Base-by-base conservation (phyloP, 2,329 filamentous ascomycete species). In the Sarocladium strictum region DNA sequence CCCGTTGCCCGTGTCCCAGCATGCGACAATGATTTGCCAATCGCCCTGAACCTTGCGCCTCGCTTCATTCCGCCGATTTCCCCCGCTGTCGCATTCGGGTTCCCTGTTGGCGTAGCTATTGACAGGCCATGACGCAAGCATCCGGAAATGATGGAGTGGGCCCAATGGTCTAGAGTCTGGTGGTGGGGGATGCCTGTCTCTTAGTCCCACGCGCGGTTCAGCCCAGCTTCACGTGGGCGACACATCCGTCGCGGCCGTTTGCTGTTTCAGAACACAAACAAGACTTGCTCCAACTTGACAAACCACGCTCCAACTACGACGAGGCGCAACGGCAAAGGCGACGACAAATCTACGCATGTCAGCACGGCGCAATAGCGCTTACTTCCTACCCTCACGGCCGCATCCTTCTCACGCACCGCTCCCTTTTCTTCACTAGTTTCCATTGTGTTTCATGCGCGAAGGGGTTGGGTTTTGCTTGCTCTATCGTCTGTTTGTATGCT, bases 101-200 rank as follows among this genome's bases (percentile, higher is more conserved):
- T 32, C 17, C 17, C 4, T n/a, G n/a, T n/a, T n/a, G n/a, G n/a
- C n/a, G n/a, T n/a, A n/a, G 43, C 47, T 11, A 9, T 19, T 27
- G 23, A 49, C 47, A 51, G 26, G 27, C 3, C 38, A 21, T 35
- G 27, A 35, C 47, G 47, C 47, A 51, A 10, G 27, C 17, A 17
- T 35, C 47, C 47, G 47, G 47, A 51, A 51, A 51, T 51, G 47
- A 51, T 29, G 19, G n/a, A 5, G 47, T 51, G 47, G 47, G 47
- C 47, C 47, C n/a, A n/a, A n/a, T n/a, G n/a, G n/a, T n/a, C n/a
- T n/a, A n/a, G n/a, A n/a, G n/a, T n/a, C n/a, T n/a, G n/a, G n/a
- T n/a, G n/a, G n/a, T n/a, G n/a, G n/a, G n/a, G n/a, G n/a, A n/a
- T n/a, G n/a, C n/a, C n/a, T n/a, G n/a, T n/a, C n/a, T n/a, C n/a